These are phyloP conservation scores for Cudoniella acicularis DNA, from an alignment of 495 filamentous ascomycete genomes.

Conservation along the genomic window DNA sequence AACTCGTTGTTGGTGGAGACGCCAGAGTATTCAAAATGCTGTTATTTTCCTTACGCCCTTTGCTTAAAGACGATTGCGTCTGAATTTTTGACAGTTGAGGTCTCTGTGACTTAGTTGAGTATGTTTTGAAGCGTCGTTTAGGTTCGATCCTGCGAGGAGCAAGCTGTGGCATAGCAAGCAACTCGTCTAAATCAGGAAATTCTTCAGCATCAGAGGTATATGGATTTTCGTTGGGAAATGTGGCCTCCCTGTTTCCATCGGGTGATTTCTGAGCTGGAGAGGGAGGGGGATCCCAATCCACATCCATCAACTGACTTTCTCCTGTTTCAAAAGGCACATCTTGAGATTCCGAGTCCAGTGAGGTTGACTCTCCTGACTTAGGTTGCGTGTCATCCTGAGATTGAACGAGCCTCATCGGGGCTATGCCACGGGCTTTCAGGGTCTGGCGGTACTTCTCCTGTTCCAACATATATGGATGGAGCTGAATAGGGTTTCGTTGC, in stretches of 20 bases:
- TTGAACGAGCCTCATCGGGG: conserved; percentile 51
- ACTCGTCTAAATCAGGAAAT: conserved; percentile 31
- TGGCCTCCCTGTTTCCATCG: conserved; percentile 25
- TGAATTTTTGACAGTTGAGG: conserved; percentile 2
- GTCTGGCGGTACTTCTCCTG: conserved; percentile 58
- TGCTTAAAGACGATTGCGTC: neutral
- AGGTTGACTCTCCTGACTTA: conserved; percentile 11
- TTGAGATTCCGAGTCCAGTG: conserved; percentile 21
- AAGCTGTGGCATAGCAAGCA: conserved; percentile 18
- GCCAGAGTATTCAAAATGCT: conserved; percentile 27
- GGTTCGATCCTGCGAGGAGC: conserved; percentile 15
- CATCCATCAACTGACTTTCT: conserved; percentile 20
- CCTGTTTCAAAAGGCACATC: conserved; percentile 20
- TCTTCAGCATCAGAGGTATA: conserved; percentile 33
- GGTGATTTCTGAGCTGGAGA: conserved; percentile 9
- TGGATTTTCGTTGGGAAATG: conserved; percentile 6
- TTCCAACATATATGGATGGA: conserved; percentile 70
- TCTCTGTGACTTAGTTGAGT: conserved; percentile 13
- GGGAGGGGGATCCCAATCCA: conserved; percentile 9
- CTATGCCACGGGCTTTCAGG: conserved; percentile 59
- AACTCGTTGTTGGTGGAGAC: conserved; percentile 31
- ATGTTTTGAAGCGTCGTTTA: conserved; percentile 19
- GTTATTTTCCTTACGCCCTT: neutral
- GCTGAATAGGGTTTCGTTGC: conserved; percentile 69
- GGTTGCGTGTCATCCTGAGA: conserved; percentile 29